These are phyloP conservation scores for Babesia bovis DNA, from an alignment of 169 alveolate genomes.

Conservation along the genomic window DNA sequence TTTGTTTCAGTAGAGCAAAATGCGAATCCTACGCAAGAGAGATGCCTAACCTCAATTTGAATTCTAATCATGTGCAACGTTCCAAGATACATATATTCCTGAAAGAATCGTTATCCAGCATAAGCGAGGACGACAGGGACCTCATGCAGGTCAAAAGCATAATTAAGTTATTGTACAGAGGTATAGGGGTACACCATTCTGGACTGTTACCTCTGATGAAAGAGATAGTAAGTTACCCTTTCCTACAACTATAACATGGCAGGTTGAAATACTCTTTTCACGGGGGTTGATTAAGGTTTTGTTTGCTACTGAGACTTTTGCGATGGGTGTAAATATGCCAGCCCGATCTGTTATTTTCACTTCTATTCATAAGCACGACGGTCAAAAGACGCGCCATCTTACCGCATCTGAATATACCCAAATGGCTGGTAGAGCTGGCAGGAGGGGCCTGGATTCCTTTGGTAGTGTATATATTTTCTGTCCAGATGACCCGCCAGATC, in stretches of 20 bases:
- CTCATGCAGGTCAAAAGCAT: constrained; percentile 87
- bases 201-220: constrained; percentile 96
- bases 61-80: constrained; percentile 79
- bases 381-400: constrained; percentile 82
- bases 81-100: constrained; percentile 84
- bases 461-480: constrained; percentile 94
- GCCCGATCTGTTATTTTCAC: constrained; percentile 97
- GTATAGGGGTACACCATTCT: constrained; percentile 98
- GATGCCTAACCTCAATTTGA: constrained; percentile 80
- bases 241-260: neutral
- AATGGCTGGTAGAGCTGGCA: constrained; percentile 99
- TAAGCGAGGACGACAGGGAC: constrained; percentile 83
- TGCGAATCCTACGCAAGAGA: constrained; percentile 88
- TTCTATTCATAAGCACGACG: constrained; percentile 91
- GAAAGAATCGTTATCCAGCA: constrained; percentile 78
- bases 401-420: constrained; percentile 96
- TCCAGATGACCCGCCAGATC: constrained; percentile 86
- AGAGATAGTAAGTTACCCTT: constrained; percentile 85
- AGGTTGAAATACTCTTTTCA: constrained; percentile 94
- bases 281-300: constrained; percentile 93
- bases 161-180: constrained; percentile 84
- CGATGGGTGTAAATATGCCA: constrained; percentile 99
- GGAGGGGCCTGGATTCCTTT: constrained; percentile 96
- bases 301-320: constrained; percentile 98
- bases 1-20: constrained; percentile 91